These are phyloP conservation scores for Jatropha multifida DNA, from an alignment of 441 rosid species.

Conservation along the genomic window DNA sequence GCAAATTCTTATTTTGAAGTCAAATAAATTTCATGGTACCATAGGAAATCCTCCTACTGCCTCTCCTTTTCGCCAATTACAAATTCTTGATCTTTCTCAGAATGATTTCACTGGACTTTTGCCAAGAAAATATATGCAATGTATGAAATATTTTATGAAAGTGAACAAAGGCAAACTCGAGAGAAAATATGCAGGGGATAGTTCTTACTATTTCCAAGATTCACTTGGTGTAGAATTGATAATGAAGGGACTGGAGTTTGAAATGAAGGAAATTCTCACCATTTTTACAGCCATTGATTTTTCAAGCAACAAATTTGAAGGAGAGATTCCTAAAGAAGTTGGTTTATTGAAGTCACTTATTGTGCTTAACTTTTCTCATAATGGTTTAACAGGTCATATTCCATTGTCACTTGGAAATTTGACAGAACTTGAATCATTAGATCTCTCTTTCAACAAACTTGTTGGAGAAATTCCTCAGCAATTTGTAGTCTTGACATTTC, in stretches of 20 bases:
- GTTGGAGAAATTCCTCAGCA: neutral
- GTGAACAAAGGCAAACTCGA: neutral
- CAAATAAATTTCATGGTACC: conserved; percentile 22
- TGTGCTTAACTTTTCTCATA: neutral
- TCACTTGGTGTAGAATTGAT: conserved; percentile 1
- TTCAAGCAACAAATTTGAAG: conserved; percentile 2
- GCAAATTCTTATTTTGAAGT: conserved; percentile 20
- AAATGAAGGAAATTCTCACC: neutral
- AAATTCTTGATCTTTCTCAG: conserved; percentile 12
- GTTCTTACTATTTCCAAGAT: neutral
- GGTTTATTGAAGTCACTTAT: neutral
- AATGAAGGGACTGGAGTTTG: neutral
- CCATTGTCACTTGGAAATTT: conserved; percentile 13
- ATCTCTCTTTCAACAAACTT: conserved; percentile 17
- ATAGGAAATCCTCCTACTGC: neutral
- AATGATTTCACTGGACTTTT: neutral
- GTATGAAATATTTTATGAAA: neutral
- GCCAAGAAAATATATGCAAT: neutral
- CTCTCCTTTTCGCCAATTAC: neutral
- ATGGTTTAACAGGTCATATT: conserved; percentile 3
- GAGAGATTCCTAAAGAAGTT: conserved; percentile 3
- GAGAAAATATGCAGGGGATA: neutral
- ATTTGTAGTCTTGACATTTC: neutral
- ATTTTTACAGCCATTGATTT: neutral
- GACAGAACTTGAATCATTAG: conserved; percentile 25